Evolutionary conservation across 495 filamentous ascomycete genomes (phyloP).

Genomic region (Cenococcum geophilum): DNA sequence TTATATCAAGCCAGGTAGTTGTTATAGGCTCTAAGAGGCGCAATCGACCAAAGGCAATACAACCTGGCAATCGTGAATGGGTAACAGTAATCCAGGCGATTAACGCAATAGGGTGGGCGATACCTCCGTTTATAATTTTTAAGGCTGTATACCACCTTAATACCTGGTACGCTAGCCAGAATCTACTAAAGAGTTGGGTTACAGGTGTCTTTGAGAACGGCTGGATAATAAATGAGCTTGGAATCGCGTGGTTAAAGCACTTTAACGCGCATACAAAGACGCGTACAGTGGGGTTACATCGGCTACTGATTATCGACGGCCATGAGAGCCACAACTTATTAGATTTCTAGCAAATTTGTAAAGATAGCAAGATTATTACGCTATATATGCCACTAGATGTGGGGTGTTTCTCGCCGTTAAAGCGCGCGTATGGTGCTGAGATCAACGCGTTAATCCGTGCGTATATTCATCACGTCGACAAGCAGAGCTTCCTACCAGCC

Average conservation of each 20-base stretch:
- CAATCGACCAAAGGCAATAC: not conserved
- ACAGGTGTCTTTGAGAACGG: no score
- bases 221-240: constrained; percentile 5
- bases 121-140: constrained; percentile 2
- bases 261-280: constrained; percentile 17
- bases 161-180: no score
- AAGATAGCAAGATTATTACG: not conserved
- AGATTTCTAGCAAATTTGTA: not conserved
- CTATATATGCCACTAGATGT: not conserved
- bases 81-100: constrained; percentile 38
- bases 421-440: not conserved
- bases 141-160: no score
- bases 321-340: not conserved
- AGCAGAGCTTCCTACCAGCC: no score
- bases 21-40: not conserved
- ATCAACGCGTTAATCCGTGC: no score
- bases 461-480: no score
- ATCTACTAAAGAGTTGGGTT: no score
- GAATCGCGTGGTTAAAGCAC: constrained; percentile 16
- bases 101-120: not conserved
- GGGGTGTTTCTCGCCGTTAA: not conserved
- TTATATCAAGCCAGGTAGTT: constrained; percentile 5
- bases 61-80: constrained; percentile 41
- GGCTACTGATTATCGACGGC: not conserved
- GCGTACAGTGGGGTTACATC: constrained; percentile 11